phyloP scores from a whole-genome alignment of 495 filamentous ascomycete species.

The Copromyces sp. region DNA sequence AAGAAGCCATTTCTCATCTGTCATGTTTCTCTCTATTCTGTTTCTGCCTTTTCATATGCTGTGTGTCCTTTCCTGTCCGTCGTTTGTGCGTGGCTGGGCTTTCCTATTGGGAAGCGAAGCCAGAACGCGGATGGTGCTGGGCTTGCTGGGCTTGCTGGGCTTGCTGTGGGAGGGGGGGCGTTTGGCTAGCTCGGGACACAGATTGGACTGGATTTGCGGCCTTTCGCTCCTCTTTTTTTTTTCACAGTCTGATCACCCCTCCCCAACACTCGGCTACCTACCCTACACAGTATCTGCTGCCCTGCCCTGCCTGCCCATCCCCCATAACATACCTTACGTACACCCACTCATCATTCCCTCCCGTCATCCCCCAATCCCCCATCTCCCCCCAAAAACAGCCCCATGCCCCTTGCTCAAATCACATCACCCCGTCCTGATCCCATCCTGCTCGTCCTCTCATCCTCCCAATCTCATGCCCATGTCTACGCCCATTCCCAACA shows the following conservation, averaged over 20 bases:
- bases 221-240: not conserved
- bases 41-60: not conserved
- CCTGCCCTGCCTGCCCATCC: not conserved
- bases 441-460: not conserved
- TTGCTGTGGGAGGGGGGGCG: not conserved
- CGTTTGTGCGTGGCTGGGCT: not conserved
- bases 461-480: constrained; percentile 6
- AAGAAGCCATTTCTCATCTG: constrained; percentile 15
- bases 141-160: not conserved
- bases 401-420: not conserved
- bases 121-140: not conserved
- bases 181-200: not conserved
- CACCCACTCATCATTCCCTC: not conserved
- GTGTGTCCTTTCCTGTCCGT: constrained; percentile 2
- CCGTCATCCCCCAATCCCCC: not conserved
- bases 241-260: not conserved
- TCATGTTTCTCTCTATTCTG: constrained; percentile 6
- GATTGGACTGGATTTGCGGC: not conserved
- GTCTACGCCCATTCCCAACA: not conserved
- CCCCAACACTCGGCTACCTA: not conserved
- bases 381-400: not conserved
- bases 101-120: not conserved
- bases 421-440: not conserved
- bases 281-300: not conserved
- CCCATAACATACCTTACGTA: not conserved